Base-by-base conservation (phyloP, 2,329 filamentous ascomycete genomes). In the Phaeosphaeria sp. region DNA sequence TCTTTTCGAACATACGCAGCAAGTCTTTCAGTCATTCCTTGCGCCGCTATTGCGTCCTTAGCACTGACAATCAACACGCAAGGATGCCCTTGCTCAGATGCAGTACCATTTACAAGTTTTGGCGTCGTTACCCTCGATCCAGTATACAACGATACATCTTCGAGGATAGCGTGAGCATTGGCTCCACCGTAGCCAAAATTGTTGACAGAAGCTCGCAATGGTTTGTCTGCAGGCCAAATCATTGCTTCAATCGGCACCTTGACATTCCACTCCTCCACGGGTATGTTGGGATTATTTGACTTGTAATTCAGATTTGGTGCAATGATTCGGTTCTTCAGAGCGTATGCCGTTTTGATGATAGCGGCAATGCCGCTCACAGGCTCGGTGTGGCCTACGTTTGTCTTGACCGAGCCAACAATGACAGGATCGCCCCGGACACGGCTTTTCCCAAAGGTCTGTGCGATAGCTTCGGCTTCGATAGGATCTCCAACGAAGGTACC, bases 301-400 rank as follows among this genome's bases (percentile, higher is more conserved):
- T 69, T 56, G 13, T 77, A 60, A 15, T 71, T n/a, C 0, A 47
- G 25, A 25, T 72, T 74, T 64, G 60, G 74, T 7, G 73, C 63
- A 1, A 74, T 66, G 10, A 59, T 36, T 1, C 71, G 67, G 17
- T 69, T 64, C 82, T 21, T 83, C 48, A 72, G 42, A 20, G 60
- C 54, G 5, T 67, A 25, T 3, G 57, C 51, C 1, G 73, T 70
- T 43, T 72, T 72, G 50, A 72, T 65, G 5, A 72, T n/a, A 6
- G 53, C 56, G 11, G 66, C 62, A 17, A 72, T n/a, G 1, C 68
- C 68, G 42, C 59, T 64, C 2, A 59, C 62, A 3, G 56, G 56
- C 39, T 72, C 71, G 13, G 59, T 44, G 49, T 73, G 71, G 2
- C 71, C 71, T 13, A 72, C 18, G 13, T 44, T 43, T 0, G 50